Evolutionary conservation across 805 yeast species (phyloP), one percentile per base, ranked within the genome.

Genomic region (Schwanniomyces yamadae): DNA sequence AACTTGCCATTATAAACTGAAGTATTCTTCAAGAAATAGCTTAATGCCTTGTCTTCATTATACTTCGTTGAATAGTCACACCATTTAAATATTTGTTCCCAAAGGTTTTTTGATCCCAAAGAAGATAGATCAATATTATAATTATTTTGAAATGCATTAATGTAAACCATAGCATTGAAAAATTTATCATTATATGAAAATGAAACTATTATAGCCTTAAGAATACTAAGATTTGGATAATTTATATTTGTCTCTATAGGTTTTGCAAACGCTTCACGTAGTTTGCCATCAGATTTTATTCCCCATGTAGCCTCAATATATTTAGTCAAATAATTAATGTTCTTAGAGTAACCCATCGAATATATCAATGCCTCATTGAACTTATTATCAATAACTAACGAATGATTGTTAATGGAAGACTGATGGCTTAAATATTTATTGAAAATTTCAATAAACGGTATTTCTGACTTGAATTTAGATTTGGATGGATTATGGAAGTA

Each of bases 1-100:
- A 19, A 30, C 23, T 33, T 23, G 10, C 33, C 33, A 3, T 22
- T 26, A 11, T 17, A 10, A 4, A 18, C 26, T 34, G 32, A 43
- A 12, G 40, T 47, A 14, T 56, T 46, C 25, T 46, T 52, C 23
- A 66, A 36, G 36, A 41, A 66, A 33, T 49, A 48, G 25, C 40
- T 42, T 28, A 67, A 50, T 13, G 63, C 63, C 12, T 50, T 43
- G 16, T 45, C 39, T 22, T 57, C 55, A 8, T 54, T 49, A 40
- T 35, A 66, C 28, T 50, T 48, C 16, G 71, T 63, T n/a, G 57
- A 40, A 22, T 52, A 40, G 35, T 66, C 63, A 35, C 63, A 54
- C 71, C 71, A 66, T 33, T 52, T 53, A 45, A 68, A 58, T 2
- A 65, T 33, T 28, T 48, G 52, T 38, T 57, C 65, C 72, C 72